phyloP scores from a whole-genome alignment of 768 basidiomycete species.

The Tephrocybe rancida region DNA sequence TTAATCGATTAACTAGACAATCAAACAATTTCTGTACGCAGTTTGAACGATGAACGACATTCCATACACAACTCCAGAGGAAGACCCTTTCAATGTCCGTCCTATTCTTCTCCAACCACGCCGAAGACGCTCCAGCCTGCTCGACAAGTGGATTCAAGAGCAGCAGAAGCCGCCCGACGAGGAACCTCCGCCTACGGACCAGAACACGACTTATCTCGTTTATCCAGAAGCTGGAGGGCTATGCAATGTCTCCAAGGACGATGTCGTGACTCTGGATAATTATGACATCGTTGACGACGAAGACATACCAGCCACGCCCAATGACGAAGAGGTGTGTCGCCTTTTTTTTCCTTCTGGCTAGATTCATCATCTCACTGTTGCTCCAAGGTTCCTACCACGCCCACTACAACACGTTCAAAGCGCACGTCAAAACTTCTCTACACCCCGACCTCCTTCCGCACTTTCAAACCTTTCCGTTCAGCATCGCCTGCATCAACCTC shows the following conservation, averaged over 20 bases:
- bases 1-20: slow-evolving; percentile 1
- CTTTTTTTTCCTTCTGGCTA: background rate
- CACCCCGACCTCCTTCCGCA: slow-evolving; percentile 39
- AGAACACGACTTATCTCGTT: slow-evolving; percentile 40
- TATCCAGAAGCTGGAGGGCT: slow-evolving; percentile 39
- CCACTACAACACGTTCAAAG: slow-evolving; percentile 31
- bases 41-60: slow-evolving; percentile 35
- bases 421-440: slow-evolving; percentile 38
- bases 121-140: slow-evolving; percentile 49
- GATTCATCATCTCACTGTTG: slow-evolving; percentile 2
- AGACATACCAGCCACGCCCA: slow-evolving; percentile 41
- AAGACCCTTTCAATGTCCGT: slow-evolving; percentile 50
- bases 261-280: slow-evolving; percentile 38
- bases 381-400: slow-evolving; percentile 37
- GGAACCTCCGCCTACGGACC: slow-evolving; percentile 23
- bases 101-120: slow-evolving; percentile 35
- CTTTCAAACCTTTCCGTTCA: slow-evolving; percentile 47
- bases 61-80: slow-evolving; percentile 52
- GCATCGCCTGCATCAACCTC: slow-evolving; percentile 39
- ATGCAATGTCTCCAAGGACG: slow-evolving; percentile 23
- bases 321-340: slow-evolving; percentile 18
- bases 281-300: slow-evolving; percentile 55
- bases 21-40: background rate
- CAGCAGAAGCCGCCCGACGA: slow-evolving; percentile 35
- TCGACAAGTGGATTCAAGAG: slow-evolving; percentile 57